Evolutionary conservation across 2,329 filamentous ascomycete genomes (phyloP).

Genomic region (Fusarium pininemorale): DNA sequence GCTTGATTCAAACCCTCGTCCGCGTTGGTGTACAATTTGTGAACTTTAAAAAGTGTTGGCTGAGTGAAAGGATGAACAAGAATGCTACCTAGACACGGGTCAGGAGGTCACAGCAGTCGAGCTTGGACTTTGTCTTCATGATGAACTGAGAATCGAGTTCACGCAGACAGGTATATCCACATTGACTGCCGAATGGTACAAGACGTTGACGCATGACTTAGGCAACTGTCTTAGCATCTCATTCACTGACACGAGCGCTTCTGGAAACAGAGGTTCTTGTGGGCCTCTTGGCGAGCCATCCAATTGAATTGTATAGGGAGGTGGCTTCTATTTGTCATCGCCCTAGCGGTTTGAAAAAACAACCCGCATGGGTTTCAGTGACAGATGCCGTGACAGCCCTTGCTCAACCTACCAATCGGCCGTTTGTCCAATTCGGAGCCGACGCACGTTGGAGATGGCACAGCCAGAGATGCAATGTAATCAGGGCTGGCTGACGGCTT

Average conservation of each 20-base stretch:
- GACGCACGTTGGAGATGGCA: constrained; percentile 4
- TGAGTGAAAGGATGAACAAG: not conserved
- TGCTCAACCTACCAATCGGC: constrained; percentile 15
- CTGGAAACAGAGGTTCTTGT: constrained; percentile 6
- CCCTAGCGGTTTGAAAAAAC: not conserved
- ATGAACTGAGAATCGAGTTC: not conserved
- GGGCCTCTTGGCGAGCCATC: constrained; percentile 2
- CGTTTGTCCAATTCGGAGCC: constrained; percentile 26
- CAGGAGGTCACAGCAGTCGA: not conserved
- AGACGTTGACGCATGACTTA: constrained; percentile 19
- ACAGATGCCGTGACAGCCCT: constrained; percentile 10
- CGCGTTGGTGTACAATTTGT: not conserved
- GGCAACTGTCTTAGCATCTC: not conserved
- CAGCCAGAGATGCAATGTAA: not conserved
- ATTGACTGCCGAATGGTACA: not conserved
- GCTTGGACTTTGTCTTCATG: not conserved
- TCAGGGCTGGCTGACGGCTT: not conserved
- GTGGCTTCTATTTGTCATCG: not conserved
- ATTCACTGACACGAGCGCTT: constrained; percentile 17
- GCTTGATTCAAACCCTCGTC: not conserved
- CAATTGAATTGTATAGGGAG: constrained; percentile 1
- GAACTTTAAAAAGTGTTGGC: not conserved
- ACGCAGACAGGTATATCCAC: not conserved
- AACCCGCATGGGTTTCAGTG: not conserved
- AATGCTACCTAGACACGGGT: not conserved